phyloP scores from a whole-genome alignment of 768 basidiomycete species.

The Macrolepiota albuminosa region DNA sequence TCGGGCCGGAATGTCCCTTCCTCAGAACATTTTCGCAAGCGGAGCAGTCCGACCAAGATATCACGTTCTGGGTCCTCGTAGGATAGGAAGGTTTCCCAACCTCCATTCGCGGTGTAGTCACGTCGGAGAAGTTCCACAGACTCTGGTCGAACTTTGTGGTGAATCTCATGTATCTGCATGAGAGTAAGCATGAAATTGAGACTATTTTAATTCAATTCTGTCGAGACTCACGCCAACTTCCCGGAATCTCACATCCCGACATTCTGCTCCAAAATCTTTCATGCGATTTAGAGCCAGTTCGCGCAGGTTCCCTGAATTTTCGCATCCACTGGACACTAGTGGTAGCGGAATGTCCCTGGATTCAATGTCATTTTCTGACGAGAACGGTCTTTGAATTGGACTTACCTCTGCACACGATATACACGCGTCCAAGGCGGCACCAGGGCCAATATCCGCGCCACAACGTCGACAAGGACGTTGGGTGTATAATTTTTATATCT shows the following conservation, averaged over 20 bases:
- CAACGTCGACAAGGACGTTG: slow-evolving; percentile 97
- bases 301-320: slow-evolving; percentile 94
- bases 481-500: slow-evolving; percentile 99
- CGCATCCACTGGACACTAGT: slow-evolving; percentile 93
- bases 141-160: slow-evolving; percentile 94
- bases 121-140: slow-evolving; percentile 92
- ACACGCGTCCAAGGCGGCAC: slow-evolving; percentile 99
- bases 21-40: slow-evolving; percentile 92
- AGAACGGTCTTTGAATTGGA: slow-evolving; percentile 2
- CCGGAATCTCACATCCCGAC: slow-evolving; percentile 94
- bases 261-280: slow-evolving; percentile 98
- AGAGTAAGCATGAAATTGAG: slow-evolving; percentile 3
- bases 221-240: slow-evolving; percentile 84
- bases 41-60: slow-evolving; percentile 89
- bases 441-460: slow-evolving; percentile 91
- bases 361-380: slow-evolving; percentile 1
- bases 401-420: slow-evolving; percentile 90
- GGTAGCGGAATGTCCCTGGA: slow-evolving; percentile 93
- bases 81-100: slow-evolving; percentile 99
- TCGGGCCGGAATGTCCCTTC: slow-evolving; percentile 97
- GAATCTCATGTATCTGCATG: slow-evolving; percentile 91
- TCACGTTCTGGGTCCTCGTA: slow-evolving; percentile 98
- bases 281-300: slow-evolving; percentile 95
- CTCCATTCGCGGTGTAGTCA: slow-evolving; percentile 95
- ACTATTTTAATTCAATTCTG: background rate